Percentiles rank a stretch among this genome's conserved stretches.
Evolutionary conservation across 2,329 filamentous ascomycete species (phyloP).

Genomic region (Sordariomycetes sp.): DNA sequence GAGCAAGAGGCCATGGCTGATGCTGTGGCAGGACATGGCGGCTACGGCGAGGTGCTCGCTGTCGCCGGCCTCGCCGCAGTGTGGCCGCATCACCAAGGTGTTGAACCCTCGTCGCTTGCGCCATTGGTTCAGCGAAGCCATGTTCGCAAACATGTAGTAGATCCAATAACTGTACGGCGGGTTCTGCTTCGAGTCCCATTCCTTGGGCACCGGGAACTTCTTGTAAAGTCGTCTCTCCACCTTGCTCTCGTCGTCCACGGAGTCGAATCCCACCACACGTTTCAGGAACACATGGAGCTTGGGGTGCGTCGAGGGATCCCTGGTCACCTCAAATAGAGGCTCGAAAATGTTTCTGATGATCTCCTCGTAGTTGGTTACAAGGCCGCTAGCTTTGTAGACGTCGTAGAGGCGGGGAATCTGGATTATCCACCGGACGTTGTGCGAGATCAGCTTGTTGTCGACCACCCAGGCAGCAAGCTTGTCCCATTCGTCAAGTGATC

Average conservation of each 20-base stretch:
- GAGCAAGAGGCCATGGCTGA: constrained; percentile 85
- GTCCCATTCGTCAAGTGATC: constrained; percentile 89
- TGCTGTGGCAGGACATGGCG: constrained; percentile 87
- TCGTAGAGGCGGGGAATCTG: constrained; percentile 92
- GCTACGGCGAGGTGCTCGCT: constrained; percentile 92
- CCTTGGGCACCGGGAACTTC: constrained; percentile 84
- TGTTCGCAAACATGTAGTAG: constrained; percentile 93
- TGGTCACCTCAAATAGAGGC: constrained; percentile 88
- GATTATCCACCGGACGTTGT: constrained; percentile 94
- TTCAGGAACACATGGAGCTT: constrained; percentile 94
- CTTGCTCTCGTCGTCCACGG: constrained; percentile 97
- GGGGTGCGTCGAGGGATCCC: constrained; percentile 73
- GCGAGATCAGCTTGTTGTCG: constrained; percentile 95
- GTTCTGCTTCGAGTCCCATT: constrained; percentile 88
- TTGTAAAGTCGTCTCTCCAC: constrained; percentile 85
- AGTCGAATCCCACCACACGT: constrained; percentile 92
- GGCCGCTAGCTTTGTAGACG: constrained; percentile 80
- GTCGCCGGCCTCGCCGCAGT: constrained; percentile 94
- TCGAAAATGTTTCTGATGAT: constrained; percentile 87
- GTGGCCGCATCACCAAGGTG: constrained; percentile 83
- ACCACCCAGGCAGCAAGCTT: constrained; percentile 96
- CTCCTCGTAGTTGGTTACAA: constrained; percentile 85
- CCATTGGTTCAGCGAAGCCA: constrained; percentile 85
- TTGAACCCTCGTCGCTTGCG: constrained; percentile 88
- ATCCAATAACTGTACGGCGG: constrained; percentile 99